A percentile compares a stretch with the other conserved stretches of the same genome.
phyloP scores from a whole-genome alignment of 1,284 basidiomycete genomes.

The Ustilago vetiveriae region DNA sequence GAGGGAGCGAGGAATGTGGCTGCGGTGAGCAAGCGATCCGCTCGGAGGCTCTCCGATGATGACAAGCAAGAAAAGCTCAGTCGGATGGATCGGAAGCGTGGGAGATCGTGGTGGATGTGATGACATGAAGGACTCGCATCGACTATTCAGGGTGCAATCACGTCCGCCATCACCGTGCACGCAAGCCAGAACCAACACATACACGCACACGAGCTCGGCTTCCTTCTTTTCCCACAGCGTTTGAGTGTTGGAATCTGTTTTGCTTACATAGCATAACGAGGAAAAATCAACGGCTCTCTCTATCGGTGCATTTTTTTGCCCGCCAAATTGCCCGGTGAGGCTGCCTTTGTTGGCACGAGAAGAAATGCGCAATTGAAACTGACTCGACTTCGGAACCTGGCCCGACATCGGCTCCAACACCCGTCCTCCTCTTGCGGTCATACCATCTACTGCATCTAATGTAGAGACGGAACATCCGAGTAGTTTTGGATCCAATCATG shows the following conservation, averaged over 20 bases:
- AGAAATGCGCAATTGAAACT: conserved; percentile 1
- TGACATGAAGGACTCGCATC: not conserved
- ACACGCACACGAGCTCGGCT: not conserved
- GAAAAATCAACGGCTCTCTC: no score
- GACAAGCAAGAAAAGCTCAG: not conserved
- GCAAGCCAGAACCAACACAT: not conserved
- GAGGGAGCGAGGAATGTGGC: no score
- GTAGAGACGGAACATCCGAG: no score
- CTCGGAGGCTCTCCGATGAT: not conserved
- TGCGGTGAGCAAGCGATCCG: not conserved
- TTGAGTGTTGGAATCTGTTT: no score
- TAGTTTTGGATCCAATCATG: conserved; percentile 5
- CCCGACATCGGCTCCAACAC: conserved; percentile 1
- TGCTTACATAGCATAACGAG: no score
- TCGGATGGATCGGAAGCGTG: conserved; percentile 3
- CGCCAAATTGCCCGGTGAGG: conserved; percentile 8
- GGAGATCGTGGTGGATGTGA: not conserved
- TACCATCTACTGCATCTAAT: no score
- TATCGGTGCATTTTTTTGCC: conserved; percentile 5
- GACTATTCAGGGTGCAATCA: no score
- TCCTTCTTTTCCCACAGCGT: no score
- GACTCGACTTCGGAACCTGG: conserved; percentile 15
- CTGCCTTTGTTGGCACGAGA: no score
- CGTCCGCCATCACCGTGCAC: no score
- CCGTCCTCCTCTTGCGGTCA: no score